phyloP scores from a whole-genome alignment of 306 rosid species.

The Styphnolobium japonicum region DNA sequence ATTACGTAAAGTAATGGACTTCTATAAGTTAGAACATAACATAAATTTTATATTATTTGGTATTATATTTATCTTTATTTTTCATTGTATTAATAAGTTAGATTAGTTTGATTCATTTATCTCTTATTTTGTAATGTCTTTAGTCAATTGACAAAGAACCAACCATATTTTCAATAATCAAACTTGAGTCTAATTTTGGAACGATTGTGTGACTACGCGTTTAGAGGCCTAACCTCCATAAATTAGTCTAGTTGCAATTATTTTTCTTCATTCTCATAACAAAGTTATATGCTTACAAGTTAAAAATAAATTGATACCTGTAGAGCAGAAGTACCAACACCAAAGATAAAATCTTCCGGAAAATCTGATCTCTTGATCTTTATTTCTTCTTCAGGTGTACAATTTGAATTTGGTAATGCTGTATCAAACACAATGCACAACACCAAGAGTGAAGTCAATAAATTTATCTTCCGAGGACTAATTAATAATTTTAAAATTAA shows the following conservation, averaged over 20 bases:
- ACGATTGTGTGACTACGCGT: too few relatives aligned
- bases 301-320: not conserved
- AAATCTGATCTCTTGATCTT: constrained; percentile 25
- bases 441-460: not conserved
- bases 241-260: not conserved
- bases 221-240: too few relatives aligned
- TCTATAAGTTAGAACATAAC: too few relatives aligned
- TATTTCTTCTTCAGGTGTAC: not conserved
- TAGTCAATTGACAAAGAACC: too few relatives aligned
- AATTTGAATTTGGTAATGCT: not conserved
- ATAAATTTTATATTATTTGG: not conserved
- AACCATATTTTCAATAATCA: too few relatives aligned
- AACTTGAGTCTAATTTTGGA: too few relatives aligned
- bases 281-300: not conserved
- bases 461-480: not conserved
- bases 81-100: too few relatives aligned
- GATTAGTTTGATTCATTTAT: too few relatives aligned
- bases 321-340: constrained; percentile 16
- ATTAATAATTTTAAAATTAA: not conserved
- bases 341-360: constrained; percentile 26
- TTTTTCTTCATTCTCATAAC: not conserved
- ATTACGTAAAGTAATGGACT: not conserved
- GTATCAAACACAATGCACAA: not conserved
- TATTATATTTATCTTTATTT: too few relatives aligned
- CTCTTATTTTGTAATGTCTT: too few relatives aligned